Conservation (phyloP, 345 rosid species). For the Cardamine chenopodiifolia region DNA sequence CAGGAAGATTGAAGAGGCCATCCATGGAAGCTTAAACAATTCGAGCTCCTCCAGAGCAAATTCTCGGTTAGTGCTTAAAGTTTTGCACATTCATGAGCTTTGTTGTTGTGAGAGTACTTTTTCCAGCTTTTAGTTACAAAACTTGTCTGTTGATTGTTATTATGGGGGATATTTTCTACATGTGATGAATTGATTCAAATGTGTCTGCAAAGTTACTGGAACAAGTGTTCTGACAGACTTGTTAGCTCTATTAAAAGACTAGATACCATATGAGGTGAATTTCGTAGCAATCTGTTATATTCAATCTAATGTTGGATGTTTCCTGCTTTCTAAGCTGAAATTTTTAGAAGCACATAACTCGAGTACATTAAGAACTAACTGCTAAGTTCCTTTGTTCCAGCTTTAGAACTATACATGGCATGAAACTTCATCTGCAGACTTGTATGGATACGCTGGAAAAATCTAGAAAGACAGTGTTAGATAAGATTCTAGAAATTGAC, state of each 20-base stretch:
- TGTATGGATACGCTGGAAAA: slow-evolving; percentile 72
- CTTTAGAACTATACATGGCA: slow-evolving; percentile 65
- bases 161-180: slow-evolving; percentile 7
- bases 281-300: neutral
- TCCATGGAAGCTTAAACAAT: slow-evolving; percentile 61
- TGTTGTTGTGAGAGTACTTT: neutral
- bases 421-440: slow-evolving; percentile 86
- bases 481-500: slow-evolving; percentile 72
- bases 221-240: neutral
- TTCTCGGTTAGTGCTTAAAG: slow-evolving; percentile 51
- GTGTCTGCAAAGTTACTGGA: slow-evolving; percentile 8
- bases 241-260: neutral
- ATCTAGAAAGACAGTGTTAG: slow-evolving; percentile 64
- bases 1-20: slow-evolving; percentile 83
- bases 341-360: slow-evolving; percentile 18
- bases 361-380: slow-evolving; percentile 27
- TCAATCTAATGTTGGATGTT: neutral
- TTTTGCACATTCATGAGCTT: slow-evolving; percentile 15
- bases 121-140: slow-evolving; percentile 2
- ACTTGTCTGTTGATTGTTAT: slow-evolving; percentile 7
- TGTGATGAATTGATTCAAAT: slow-evolving; percentile 2
- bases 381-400: slow-evolving; percentile 50
- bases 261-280: neutral
- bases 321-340: slow-evolving; percentile 14
- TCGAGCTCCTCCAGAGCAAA: slow-evolving; percentile 56